Conservation (phyloP, 768 basidiomycete species). For the Russula sp. region DNA sequence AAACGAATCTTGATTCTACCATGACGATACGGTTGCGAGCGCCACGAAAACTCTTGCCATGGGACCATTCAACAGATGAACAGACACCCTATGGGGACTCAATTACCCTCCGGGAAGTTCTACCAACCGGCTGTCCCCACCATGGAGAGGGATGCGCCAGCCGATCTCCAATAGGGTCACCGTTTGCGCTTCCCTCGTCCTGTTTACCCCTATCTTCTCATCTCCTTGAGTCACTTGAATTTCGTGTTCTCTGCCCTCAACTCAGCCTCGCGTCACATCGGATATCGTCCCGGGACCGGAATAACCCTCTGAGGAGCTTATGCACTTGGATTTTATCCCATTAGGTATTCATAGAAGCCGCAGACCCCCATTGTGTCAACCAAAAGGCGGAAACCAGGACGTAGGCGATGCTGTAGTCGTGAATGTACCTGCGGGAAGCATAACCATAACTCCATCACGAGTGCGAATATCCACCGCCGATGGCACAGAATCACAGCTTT, state of each 20-base stretch:
- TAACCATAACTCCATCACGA: too few relatives aligned
- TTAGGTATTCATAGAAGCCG: neutral
- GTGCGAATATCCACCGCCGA: neutral
- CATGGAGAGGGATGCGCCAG: neutral
- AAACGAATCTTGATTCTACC: too few relatives aligned
- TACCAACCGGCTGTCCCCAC: neutral
- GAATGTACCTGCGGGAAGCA: too few relatives aligned
- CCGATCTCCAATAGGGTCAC: conserved; percentile 1
- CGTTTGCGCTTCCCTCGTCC: neutral
- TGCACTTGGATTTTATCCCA: neutral
- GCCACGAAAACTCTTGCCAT: neutral
- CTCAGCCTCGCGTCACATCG: neutral
- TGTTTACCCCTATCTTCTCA: neutral
- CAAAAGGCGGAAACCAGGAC: neutral
- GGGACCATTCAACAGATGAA: neutral
- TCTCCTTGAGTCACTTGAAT: neutral
- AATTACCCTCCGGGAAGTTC: neutral
- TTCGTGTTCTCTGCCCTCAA: neutral
- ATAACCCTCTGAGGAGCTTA: neutral
- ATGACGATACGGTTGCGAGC: neutral
- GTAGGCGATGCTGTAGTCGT: neutral
- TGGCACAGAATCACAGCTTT: neutral
- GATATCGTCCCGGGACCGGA: neutral
- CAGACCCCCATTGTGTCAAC: neutral
- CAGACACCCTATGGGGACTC: neutral